A percentile compares a stretch with the other conserved stretches of the same genome.
phyloP scores from a whole-genome alignment of 768 basidiomycete genomes.

The Leccinum arenicola region DNA sequence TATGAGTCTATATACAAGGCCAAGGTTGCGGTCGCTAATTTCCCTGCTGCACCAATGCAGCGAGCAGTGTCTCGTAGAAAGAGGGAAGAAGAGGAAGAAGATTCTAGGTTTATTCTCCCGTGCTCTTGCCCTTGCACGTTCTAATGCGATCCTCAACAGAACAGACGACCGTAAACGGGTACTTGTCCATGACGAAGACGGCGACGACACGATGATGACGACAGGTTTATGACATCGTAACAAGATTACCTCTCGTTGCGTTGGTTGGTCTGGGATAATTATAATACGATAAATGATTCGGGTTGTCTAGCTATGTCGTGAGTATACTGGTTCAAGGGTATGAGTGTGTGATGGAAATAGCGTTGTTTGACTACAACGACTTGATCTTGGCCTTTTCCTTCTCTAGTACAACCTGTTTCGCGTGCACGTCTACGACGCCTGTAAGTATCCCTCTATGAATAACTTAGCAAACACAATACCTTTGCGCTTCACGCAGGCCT shows the following conservation, averaged over 20 bases:
- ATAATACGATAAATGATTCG: conserved; percentile 24
- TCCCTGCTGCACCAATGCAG: conserved; percentile 42
- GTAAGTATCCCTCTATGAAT: conserved; percentile 3
- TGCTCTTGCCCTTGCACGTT: neutral
- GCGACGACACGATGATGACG: conserved; percentile 36
- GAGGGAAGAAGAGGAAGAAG: conserved; percentile 72
- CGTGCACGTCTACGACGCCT: conserved; percentile 62
- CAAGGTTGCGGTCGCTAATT: conserved; percentile 60
- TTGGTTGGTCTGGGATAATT: conserved; percentile 13
- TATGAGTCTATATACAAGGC: conserved; percentile 93
- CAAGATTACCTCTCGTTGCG: neutral
- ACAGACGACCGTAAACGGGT: conserved; percentile 45
- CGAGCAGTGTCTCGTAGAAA: conserved; percentile 58
- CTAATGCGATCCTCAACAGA: conserved; percentile 20
- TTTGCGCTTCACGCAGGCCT: conserved; percentile 88
- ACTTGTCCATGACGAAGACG: conserved; percentile 32
- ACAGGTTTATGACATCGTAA: conserved; percentile 22
- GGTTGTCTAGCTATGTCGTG: conserved; percentile 13
- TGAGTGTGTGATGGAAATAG: conserved; percentile 3
- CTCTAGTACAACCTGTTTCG: conserved; percentile 76
- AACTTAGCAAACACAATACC: conserved; percentile 42
- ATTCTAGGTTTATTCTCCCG: conserved; percentile 35
- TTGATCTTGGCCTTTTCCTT: conserved; percentile 85
- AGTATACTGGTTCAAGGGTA: conserved; percentile 17
- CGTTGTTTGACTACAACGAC: conserved; percentile 48